Base-by-base conservation (phyloP, 441 rosid genomes). In the Eugenia klotzschiana region DNA sequence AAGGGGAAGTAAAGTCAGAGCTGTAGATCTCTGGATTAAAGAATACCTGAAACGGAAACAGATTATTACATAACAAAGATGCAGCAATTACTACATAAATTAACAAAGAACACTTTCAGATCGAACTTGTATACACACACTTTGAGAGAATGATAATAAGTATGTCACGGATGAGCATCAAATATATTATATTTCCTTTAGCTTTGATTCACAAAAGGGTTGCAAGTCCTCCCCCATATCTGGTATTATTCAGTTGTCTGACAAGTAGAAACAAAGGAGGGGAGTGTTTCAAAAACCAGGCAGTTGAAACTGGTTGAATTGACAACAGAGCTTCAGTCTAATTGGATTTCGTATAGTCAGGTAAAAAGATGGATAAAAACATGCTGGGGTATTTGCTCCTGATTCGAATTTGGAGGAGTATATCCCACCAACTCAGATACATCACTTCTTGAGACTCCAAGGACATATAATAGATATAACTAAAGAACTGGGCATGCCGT, bases 11-110 rank as follows among this genome's bases (percentile, higher is more conserved):
- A 81, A 87, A 96, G 87, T 97, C 96, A 83, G 89, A 90, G 92
- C 92, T 94, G 88, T 93, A 97, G 79, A 96, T 97, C 93, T 97
- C 99, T 43, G 99, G 99, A 90, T 90, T 94, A 86, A 97, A 96
- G 90, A 97, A 94, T 46, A 97, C 93, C 98, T 97, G 93, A 89
- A 81, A 58, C 87, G 86, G 82, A 57, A 56, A 82, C 74, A 82
- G 56, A 60, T 26, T 50, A 56, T 14, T 80, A 83, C 86, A 87
- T 40, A 83, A 82, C 40, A 79, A 82, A 83, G 53, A 72, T 25
- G 4, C 40, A 23, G 80, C 33, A 79, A 54, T 41, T 33, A 69
- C 15, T 20, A 37, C 11, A 29, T 18, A 60, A 60, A 60, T 20
- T 13, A 20, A 69, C 46, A 9, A 20, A 64, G 23, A 64, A 4